phyloP scores from a whole-genome alignment of 2,329 filamentous ascomycete species.

The Penicillium sp. region DNA sequence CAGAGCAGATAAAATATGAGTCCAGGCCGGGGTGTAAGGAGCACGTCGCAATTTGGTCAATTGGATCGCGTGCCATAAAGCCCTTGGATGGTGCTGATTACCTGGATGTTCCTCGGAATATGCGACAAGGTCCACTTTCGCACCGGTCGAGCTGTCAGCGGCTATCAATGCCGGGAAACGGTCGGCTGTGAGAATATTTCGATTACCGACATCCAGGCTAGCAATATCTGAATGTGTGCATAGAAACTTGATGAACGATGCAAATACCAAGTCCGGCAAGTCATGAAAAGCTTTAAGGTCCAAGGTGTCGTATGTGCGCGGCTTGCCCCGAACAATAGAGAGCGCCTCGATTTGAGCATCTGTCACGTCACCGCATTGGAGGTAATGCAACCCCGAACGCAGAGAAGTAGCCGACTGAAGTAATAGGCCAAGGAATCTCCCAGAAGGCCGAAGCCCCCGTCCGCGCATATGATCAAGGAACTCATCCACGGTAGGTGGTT shows the following conservation, averaged over 20 bases:
- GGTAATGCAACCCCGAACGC: constrained; percentile 43
- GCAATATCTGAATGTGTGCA: constrained; percentile 33
- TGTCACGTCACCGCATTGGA: constrained; percentile 40
- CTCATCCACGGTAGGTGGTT: constrained; percentile 53
- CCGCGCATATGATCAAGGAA: constrained; percentile 53
- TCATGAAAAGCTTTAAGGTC: constrained; percentile 25
- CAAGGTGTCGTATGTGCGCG: constrained; percentile 15
- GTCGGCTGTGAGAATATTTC: constrained; percentile 23
- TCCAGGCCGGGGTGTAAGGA: constrained; percentile 38
- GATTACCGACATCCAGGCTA: constrained; percentile 8
- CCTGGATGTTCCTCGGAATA: constrained; percentile 14
- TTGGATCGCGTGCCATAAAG: constrained; percentile 40
- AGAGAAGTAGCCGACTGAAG: constrained; percentile 46
- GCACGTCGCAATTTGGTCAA: constrained; percentile 34
- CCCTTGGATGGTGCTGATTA: constrained; percentile 26
- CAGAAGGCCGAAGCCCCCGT: constrained; percentile 45
- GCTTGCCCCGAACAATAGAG: constrained; percentile 25
- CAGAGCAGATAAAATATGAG: constrained; percentile 37
- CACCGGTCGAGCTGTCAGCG: background rate
- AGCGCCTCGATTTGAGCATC: constrained; percentile 34
- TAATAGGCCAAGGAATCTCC: constrained; percentile 51
- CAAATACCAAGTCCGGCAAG: constrained; percentile 41
- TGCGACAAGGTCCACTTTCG: constrained; percentile 22
- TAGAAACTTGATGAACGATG: constrained; percentile 47
- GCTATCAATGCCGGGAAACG: constrained; percentile 24